Evolutionary conservation across 306 rosid species (phyloP).

Genomic region (Cicer cuneatum): DNA sequence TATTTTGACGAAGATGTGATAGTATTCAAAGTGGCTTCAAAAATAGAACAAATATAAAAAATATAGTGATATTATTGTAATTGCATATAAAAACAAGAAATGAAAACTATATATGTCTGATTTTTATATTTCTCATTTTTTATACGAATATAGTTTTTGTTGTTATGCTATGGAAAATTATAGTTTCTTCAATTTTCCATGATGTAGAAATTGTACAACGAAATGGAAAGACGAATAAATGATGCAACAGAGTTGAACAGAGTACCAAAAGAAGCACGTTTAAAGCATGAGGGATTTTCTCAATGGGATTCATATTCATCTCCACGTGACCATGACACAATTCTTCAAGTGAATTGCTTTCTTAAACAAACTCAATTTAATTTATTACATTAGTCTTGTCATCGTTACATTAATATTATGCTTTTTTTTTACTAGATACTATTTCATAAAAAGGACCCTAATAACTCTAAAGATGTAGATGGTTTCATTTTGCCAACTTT

Average conservation of each 20-base stretch:
- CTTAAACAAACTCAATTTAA: slow-evolving; percentile 21
- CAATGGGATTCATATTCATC: slow-evolving; percentile 74
- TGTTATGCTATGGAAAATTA: background rate
- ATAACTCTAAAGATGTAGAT: slow-evolving; percentile 57
- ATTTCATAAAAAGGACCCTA: slow-evolving; percentile 60
- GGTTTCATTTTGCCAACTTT: slow-evolving; percentile 68
- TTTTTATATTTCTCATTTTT: too few species aligned
- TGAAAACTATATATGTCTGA: too few species aligned
- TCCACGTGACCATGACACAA: slow-evolving; percentile 66
- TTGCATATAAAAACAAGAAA: too few species aligned
- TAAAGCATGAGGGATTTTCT: slow-evolving; percentile 59
- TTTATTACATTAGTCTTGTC: background rate
- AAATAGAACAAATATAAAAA: too few species aligned
- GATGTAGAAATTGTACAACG: slow-evolving; percentile 62
- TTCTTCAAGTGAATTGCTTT: slow-evolving; percentile 61
- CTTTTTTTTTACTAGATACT: slow-evolving; percentile 53
- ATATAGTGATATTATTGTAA: too few species aligned
- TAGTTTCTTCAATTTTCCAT: background rate
- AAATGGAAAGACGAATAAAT: slow-evolving; percentile 67
- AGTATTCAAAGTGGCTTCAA: too few species aligned
- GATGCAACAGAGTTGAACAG: slow-evolving; percentile 51
- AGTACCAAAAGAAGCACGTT: slow-evolving; percentile 59
- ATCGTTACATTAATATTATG: background rate
- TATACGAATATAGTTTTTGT: background rate
- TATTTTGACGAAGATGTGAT: too few species aligned